Percentiles rank a stretch among this genome's conserved stretches.
These are phyloP conservation scores for Helianthus tuberosus DNA, from an alignment of 129 eudicot species.

Conservation along the genomic window DNA sequence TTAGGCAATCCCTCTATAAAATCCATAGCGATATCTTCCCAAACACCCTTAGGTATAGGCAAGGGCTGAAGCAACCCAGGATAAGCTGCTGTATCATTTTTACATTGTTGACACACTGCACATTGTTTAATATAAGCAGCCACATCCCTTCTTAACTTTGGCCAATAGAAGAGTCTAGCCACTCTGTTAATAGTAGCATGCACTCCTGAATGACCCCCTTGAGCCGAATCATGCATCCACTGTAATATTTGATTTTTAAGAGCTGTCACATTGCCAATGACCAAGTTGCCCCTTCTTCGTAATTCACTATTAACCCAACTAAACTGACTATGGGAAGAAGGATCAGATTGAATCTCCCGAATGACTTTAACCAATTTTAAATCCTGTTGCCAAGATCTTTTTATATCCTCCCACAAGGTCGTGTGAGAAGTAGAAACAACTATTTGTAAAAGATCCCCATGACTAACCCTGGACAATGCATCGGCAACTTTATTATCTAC, in stretches of 20 bases:
- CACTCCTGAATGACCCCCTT: neutral
- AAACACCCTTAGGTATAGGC: no score
- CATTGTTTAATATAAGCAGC: neutral
- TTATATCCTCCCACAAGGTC: neutral
- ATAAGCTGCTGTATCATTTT: no score
- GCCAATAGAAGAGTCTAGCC: neutral
- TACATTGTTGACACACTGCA: neutral
- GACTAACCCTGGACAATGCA: neutral
- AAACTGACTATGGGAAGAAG: neutral
- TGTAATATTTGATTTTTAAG: no score
- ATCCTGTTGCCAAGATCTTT: neutral
- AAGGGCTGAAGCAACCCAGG: no score
- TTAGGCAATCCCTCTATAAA: neutral
- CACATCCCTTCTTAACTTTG: neutral
- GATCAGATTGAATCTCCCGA: neutral
- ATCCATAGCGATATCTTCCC: no score
- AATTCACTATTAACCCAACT: neutral
- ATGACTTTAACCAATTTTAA: neutral
- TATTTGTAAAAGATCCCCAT: neutral
- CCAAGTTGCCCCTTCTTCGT: neutral
- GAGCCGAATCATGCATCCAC: neutral
- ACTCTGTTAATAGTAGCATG: neutral
- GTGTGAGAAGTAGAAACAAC: neutral
- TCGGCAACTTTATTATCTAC: neutral
- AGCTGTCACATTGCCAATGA: neutral